Evolutionary conservation across 495 filamentous ascomycete species (phyloP).

Genomic region (Penicillium antarcticum): DNA sequence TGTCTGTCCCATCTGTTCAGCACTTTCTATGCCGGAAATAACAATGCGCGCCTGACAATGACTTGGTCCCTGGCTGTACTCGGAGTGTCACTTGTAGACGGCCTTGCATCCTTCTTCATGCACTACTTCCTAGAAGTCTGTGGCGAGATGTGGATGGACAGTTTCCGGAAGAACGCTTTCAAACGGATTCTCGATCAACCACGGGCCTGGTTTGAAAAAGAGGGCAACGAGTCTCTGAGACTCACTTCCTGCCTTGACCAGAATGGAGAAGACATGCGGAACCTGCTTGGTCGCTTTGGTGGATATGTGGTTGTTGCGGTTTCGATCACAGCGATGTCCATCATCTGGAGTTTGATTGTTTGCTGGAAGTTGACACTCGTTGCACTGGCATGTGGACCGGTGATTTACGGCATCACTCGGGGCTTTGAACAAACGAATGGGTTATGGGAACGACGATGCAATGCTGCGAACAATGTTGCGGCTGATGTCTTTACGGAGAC

Average conservation of each 20-base stretch:
- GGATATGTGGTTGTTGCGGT: slow-evolving; percentile 62
- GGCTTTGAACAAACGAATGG: slow-evolving; percentile 59
- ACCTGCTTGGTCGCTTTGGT: slow-evolving; percentile 74
- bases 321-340: slow-evolving; percentile 60
- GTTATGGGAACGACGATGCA: slow-evolving; percentile 68
- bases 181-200: slow-evolving; percentile 74
- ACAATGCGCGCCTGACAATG: slow-evolving; percentile 43
- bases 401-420: slow-evolving; percentile 63
- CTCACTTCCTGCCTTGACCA: slow-evolving; percentile 73
- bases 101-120: slow-evolving; percentile 57
- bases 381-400: slow-evolving; percentile 62
- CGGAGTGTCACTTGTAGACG: slow-evolving; percentile 64
- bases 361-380: slow-evolving; percentile 85
- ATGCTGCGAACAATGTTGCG: slow-evolving; percentile 52
- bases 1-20: slow-evolving; percentile 70
- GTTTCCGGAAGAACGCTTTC: slow-evolving; percentile 65
- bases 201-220: slow-evolving; percentile 75
- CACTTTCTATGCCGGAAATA: slow-evolving; percentile 57
- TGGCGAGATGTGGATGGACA: slow-evolving; percentile 78
- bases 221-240: slow-evolving; percentile 57
- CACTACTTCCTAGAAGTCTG: slow-evolving; percentile 68
- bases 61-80: slow-evolving; percentile 72
- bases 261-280: slow-evolving; percentile 84
- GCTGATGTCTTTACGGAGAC: slow-evolving; percentile 70
- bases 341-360: slow-evolving; percentile 70